These are phyloP conservation scores for Jatropha curcas DNA, from an alignment of 345 rosid species.

Conservation along the genomic window DNA sequence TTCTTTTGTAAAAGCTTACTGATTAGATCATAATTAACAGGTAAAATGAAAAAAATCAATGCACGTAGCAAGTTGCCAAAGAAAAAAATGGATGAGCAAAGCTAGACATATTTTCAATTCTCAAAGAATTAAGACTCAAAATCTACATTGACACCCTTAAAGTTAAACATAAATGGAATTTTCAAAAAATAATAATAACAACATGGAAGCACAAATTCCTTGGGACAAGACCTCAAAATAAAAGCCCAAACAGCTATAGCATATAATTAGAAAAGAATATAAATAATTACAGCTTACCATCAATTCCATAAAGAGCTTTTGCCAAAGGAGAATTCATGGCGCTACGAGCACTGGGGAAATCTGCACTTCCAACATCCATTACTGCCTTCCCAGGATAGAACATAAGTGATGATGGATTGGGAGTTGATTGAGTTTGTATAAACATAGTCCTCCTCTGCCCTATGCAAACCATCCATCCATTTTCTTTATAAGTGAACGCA, in stretches of 20 bases:
- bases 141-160: neutral
- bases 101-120: neutral
- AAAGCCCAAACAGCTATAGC: neutral
- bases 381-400: constrained; percentile 88
- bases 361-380: constrained; percentile 90
- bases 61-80: no score
- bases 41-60: no score
- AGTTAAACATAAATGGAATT: neutral
- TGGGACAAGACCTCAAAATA: neutral
- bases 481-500: neutral
- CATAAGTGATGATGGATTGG: constrained; percentile 96
- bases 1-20: no score
- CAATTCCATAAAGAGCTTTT: constrained; percentile 68
- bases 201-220: neutral
- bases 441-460: constrained; percentile 94
- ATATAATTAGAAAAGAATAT: neutral
- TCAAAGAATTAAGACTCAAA: neutral
- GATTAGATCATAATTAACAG: no score
- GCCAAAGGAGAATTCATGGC: constrained; percentile 81
- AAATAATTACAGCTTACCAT: constrained; percentile 44
- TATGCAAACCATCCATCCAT: constrained; percentile 26
- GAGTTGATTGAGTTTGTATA: constrained; percentile 87
- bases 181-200: neutral
- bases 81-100: neutral
- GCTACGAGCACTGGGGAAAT: constrained; percentile 82